phyloP scores from a whole-genome alignment of 345 rosid genomes.

The Citrus cavaleriei region DNA sequence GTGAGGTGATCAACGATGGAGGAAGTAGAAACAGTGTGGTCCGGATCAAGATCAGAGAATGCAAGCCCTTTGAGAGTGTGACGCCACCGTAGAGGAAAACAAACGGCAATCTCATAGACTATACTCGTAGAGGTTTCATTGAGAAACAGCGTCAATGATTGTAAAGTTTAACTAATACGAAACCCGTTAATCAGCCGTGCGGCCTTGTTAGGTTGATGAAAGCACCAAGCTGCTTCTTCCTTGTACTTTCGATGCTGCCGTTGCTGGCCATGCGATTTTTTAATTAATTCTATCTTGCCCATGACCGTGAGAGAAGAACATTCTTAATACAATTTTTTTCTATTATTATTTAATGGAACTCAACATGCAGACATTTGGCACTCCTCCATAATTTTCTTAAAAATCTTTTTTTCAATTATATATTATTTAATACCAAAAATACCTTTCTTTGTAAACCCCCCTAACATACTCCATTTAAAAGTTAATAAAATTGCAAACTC shows the following conservation, averaged over 20 bases:
- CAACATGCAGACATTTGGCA: not conserved
- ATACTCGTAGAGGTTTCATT: not conserved
- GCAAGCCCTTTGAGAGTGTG: constrained; percentile 55
- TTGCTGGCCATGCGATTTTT: not conserved
- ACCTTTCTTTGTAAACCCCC: no score
- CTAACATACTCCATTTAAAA: no score
- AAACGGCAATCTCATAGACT: no score
- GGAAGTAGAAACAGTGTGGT: constrained; percentile 22
- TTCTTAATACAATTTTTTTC: not conserved
- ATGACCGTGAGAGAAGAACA: not conserved
- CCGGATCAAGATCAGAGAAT: constrained; percentile 56
- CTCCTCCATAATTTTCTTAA: no score
- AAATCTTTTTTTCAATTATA: no score
- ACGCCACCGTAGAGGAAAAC: constrained; percentile 37
- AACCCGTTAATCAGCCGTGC: not conserved
- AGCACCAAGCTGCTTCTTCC: not conserved
- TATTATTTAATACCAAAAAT: no score
- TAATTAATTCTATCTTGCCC: not conserved
- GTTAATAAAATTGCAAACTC: no score
- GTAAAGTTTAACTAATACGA: not conserved
- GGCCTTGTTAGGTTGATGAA: not conserved
- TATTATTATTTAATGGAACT: not conserved
- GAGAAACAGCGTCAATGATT: not conserved
- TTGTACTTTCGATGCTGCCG: not conserved
- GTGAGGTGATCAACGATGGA: constrained; percentile 41